A percentile compares a stretch with the other conserved stretches of the same genome.
Evolutionary conservation across 352 stramenopile species (phyloP).

Genomic region (Thalassiosira exigua): DNA sequence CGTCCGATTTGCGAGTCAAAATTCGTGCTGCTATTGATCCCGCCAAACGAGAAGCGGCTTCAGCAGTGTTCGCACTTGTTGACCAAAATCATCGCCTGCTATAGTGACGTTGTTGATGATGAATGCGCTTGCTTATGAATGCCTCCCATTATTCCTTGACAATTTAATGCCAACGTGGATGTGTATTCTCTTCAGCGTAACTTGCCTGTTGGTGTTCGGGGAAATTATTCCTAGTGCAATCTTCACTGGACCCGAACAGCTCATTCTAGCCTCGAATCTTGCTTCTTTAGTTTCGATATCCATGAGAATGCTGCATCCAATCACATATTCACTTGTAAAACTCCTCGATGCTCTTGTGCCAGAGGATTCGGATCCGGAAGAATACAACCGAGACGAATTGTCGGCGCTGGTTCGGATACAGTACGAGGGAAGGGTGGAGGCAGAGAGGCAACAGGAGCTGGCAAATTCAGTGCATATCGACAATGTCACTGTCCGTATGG

Average conservation of each 20-base stretch:
- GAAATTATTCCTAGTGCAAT: constrained; percentile 95
- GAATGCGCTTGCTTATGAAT: constrained; percentile 94
- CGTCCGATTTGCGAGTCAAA: constrained; percentile 78
- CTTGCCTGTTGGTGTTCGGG: constrained; percentile 93
- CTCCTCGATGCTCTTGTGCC: constrained; percentile 89
- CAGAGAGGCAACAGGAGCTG: constrained; percentile 37
- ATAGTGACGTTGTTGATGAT: constrained; percentile 93
- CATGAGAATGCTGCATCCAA: constrained; percentile 89
- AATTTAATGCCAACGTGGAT: constrained; percentile 86
- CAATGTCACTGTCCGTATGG: background rate
- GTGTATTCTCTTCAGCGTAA: constrained; percentile 93
- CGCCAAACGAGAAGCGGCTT: constrained; percentile 86
- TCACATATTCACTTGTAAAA: constrained; percentile 92
- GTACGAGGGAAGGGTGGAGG: constrained; percentile 61
- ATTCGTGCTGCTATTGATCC: constrained; percentile 68
- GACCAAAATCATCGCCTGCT: constrained; percentile 92
- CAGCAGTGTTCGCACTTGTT: constrained; percentile 89
- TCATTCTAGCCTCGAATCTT: constrained; percentile 89
- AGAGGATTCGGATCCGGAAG: constrained; percentile 70
- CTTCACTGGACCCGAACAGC: constrained; percentile 94
- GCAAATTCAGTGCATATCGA: constrained; percentile 11
- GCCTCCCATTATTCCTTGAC: constrained; percentile 93
- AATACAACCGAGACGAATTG: constrained; percentile 65
- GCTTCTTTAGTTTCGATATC: constrained; percentile 88
- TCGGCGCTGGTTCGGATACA: constrained; percentile 68